Percentiles rank a stretch among this genome's conserved stretches.
Evolutionary conservation across 2,329 filamentous ascomycete genomes (phyloP).

Genomic region (Botrytis tulipae): DNA sequence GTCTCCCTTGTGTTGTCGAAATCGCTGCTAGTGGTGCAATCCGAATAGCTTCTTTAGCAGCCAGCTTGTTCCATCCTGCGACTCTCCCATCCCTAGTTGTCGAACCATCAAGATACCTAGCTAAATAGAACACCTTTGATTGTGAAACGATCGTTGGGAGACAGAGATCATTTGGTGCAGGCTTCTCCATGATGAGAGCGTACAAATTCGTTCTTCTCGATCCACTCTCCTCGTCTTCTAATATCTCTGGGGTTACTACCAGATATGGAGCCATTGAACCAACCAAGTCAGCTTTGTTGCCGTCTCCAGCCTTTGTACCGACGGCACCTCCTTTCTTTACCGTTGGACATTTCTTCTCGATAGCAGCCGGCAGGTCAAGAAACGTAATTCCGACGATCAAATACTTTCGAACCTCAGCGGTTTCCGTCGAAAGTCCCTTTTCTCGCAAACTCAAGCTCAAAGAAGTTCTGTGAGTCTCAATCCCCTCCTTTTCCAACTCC

Average conservation of each 20-base stretch:
- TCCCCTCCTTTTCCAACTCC: too few species aligned
- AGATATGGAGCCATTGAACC: not conserved
- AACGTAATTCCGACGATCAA: too few species aligned
- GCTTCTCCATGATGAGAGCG: not conserved
- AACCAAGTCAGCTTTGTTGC: not conserved
- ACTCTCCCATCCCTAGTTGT: not conserved
- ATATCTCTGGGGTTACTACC: not conserved
- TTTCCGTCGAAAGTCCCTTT: too few species aligned
- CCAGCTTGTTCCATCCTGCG: not conserved
- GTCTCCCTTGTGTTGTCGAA: not conserved
- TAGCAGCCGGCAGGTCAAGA: not conserved
- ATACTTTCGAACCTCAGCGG: too few species aligned
- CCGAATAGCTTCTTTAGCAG: not conserved
- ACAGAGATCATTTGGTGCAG: not conserved
- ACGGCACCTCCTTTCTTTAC: not conserved
- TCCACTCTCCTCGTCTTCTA: not conserved
- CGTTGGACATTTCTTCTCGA: not conserved
- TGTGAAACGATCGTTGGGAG: not conserved
- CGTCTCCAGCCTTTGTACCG: not conserved
- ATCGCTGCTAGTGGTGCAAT: not conserved
- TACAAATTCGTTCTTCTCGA: not conserved
- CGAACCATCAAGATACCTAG: not conserved
- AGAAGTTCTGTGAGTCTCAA: too few species aligned
- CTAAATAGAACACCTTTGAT: not conserved
- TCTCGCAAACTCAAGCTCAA: too few species aligned